phyloP scores from a whole-genome alignment of 1,284 basidiomycete species.

The Apiotrichum mycotoxinovorans region DNA sequence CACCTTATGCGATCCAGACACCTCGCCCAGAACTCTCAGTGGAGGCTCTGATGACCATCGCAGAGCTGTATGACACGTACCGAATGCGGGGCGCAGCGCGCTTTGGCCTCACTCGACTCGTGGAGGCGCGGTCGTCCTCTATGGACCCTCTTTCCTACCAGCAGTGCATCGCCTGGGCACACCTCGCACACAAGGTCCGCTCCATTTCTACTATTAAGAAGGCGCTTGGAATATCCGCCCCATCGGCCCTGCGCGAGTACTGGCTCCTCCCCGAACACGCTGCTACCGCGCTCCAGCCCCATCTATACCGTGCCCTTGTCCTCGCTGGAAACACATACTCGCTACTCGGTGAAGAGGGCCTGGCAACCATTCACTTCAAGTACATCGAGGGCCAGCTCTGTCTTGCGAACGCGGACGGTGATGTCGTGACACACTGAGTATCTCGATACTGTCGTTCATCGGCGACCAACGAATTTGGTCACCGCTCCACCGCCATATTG shows the following conservation, averaged over 20 bases:
- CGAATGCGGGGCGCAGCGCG: background rate
- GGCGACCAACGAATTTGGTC: too few relatives aligned
- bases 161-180: background rate
- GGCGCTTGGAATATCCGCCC: background rate
- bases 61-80: background rate
- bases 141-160: background rate
- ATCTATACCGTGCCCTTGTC: conserved; percentile 3
- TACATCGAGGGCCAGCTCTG: conserved; percentile 4
- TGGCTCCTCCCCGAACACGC: background rate
- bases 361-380: background rate
- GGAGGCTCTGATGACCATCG: background rate
- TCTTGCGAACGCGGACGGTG: background rate
- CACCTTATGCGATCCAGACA: background rate
- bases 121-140: background rate
- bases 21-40: background rate
- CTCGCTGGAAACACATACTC: conserved; percentile 1
- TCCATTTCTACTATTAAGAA: background rate
- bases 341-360: conserved; percentile 1
- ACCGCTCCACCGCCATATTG: too few relatives aligned
- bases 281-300: background rate
- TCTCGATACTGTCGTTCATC: too few relatives aligned
- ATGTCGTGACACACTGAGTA: background rate
- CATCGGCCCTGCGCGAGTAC: conserved; percentile 2
- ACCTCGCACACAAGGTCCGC: conserved; percentile 3
- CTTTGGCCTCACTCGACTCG: conserved; percentile 1